A percentile compares a stretch with the other conserved stretches of the same genome.
These are phyloP conservation scores for Blastomyces gilchristii DNA, from an alignment of 2,329 filamentous ascomycete genomes.

Conservation along the genomic window DNA sequence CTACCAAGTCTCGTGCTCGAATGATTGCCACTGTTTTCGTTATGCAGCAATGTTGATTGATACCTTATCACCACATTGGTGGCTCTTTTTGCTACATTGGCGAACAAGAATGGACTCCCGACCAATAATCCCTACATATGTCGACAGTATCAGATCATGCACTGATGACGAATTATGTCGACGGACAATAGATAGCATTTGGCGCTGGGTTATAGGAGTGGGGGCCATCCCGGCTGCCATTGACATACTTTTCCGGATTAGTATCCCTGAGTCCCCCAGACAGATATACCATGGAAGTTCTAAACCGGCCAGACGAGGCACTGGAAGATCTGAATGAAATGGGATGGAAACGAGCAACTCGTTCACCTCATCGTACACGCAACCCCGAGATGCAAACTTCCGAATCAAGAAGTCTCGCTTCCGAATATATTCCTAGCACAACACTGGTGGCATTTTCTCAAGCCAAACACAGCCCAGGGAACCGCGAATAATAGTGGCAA, in stretches of 20 bases:
- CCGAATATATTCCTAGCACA: neutral
- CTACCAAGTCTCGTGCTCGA: constrained; percentile 72
- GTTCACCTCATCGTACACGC: neutral
- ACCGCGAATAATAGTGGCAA: neutral
- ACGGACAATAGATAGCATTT: constrained; percentile 75
- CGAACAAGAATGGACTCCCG: constrained; percentile 55
- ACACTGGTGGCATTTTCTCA: neutral
- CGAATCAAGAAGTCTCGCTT: neutral
- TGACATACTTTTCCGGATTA: constrained; percentile 75
- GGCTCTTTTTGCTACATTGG: constrained; percentile 62
- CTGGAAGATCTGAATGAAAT: constrained; percentile 54
- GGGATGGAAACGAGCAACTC: neutral
- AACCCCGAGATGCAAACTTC: neutral
- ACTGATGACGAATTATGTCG: constrained; percentile 40
- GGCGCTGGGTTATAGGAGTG: constrained; percentile 70
- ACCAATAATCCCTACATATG: neutral
- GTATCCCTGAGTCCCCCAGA: constrained; percentile 77
- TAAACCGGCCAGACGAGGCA: constrained; percentile 63
- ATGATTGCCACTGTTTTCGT: constrained; percentile 84
- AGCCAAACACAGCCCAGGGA: neutral
- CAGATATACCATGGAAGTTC: constrained; percentile 76
- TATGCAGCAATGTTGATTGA: constrained; percentile 73
- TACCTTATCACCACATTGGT: constrained; percentile 67
- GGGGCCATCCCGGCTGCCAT: constrained; percentile 71
- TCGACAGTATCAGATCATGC: neutral